Evolutionary conservation across 129 eudicot genomes (phyloP).

Genomic region (Kitagawia praeruptora): DNA sequence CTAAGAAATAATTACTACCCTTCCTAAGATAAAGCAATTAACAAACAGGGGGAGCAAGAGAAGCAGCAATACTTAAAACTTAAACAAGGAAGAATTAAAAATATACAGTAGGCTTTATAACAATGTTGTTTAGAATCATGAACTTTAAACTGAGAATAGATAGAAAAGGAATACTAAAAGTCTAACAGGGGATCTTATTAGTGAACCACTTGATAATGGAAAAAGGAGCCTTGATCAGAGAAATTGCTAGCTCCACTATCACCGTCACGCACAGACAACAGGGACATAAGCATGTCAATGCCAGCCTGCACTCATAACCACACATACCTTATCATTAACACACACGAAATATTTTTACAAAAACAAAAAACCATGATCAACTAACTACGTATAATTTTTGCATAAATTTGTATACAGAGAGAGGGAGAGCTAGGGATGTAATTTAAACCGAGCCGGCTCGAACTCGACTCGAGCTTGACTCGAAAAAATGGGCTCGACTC

Average conservation of each 20-base stretch:
- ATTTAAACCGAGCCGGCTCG: too few species aligned
- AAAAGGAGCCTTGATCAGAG: conserved; percentile 72
- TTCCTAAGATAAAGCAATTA: too few species aligned
- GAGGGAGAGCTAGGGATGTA: too few species aligned
- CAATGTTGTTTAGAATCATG: background rate
- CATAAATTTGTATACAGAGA: background rate
- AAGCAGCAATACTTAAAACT: background rate
- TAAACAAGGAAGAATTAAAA: background rate
- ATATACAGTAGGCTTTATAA: background rate
- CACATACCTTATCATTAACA: background rate
- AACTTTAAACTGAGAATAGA: background rate
- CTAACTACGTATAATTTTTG: background rate
- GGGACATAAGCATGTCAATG: conserved; percentile 70
- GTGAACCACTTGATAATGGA: conserved; percentile 84
- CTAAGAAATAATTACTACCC: too few species aligned
- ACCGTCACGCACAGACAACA: conserved; percentile 85
- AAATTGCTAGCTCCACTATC: conserved; percentile 58
- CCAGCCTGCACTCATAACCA: conserved; percentile 33
- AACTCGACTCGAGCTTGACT: too few species aligned
- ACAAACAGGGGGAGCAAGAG: too few species aligned
- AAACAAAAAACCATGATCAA: background rate
- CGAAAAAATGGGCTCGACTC: too few species aligned
- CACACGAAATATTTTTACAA: background rate
- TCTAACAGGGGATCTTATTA: conserved; percentile 64
- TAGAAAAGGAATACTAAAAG: background rate